These are phyloP conservation scores for Boletus rex-veris DNA, from an alignment of 768 basidiomycete species.

Conservation along the genomic window DNA sequence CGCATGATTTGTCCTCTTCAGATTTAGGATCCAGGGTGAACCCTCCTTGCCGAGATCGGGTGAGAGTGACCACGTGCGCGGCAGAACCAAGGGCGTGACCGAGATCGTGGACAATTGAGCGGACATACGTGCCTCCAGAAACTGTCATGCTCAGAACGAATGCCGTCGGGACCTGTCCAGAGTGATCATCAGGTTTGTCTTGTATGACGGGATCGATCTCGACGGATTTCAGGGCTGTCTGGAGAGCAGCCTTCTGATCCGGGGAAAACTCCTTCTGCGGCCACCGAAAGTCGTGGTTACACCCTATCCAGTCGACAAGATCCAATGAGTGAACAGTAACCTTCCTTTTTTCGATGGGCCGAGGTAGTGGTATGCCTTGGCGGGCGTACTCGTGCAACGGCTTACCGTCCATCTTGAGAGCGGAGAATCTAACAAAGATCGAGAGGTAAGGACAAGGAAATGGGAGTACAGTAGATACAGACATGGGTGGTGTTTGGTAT, in stretches of 20 bases:
- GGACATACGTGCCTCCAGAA: conserved; percentile 95
- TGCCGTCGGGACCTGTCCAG: conserved; percentile 54
- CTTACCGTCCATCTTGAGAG: conserved; percentile 97
- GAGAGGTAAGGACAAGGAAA: conserved; percentile 1
- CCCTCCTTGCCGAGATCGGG: conserved; percentile 83
- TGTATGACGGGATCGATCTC: conserved; percentile 38
- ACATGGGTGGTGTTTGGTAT: conserved; percentile 91
- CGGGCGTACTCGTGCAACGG: conserved; percentile 96
- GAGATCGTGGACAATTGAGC: conserved; percentile 92
- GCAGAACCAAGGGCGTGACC: conserved; percentile 80
- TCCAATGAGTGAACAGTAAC: conserved; percentile 81
- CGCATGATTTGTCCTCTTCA: conserved; percentile 55
- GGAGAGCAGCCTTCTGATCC: conserved; percentile 68
- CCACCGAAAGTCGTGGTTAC: conserved; percentile 72
- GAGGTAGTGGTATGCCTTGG: conserved; percentile 83
- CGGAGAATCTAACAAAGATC: conserved; percentile 72
- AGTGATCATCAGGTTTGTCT: conserved; percentile 31
- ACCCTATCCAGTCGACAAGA: conserved; percentile 73
- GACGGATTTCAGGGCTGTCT: conserved; percentile 54
- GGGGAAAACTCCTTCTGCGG: conserved; percentile 67
- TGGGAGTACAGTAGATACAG: conserved; percentile 13
- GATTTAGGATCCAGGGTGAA: conserved; percentile 55
- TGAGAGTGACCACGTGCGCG: conserved; percentile 90
- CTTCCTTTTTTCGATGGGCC: conserved; percentile 85
- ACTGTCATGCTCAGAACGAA: conserved; percentile 92